Evolutionary conservation across 2,329 filamentous ascomycete species (phyloP).

Genomic region (Cladophialophora yegresii): DNA sequence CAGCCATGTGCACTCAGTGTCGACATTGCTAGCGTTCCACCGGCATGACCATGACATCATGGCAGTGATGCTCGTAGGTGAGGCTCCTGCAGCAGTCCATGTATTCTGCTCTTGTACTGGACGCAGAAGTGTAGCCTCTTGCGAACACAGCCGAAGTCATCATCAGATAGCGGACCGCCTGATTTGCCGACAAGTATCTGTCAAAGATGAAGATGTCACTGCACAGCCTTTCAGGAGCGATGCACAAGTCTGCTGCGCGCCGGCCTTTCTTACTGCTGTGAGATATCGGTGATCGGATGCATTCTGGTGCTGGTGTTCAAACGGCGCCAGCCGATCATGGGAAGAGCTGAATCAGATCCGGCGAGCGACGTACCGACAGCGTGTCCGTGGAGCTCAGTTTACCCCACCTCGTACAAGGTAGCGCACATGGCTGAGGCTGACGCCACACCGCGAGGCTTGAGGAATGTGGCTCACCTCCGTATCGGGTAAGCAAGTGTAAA

Average conservation of each 20-base stretch:
- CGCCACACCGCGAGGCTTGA: not conserved
- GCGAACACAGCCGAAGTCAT: not conserved
- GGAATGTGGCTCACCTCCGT: not conserved
- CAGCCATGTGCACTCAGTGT: not conserved
- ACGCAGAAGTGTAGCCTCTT: not conserved
- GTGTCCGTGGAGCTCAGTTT: not conserved
- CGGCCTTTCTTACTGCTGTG: not conserved
- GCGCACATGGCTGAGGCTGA: not conserved
- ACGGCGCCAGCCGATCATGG: not conserved
- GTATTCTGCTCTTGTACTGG: not conserved
- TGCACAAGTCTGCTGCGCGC: not conserved
- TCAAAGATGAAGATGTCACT: constrained; percentile 1
- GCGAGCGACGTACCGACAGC: not conserved
- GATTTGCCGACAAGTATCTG: not conserved
- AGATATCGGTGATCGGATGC: not conserved
- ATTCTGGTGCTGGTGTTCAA: not conserved
- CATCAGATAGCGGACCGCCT: not conserved
- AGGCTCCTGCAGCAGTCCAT: not conserved
- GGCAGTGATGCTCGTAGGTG: not conserved
- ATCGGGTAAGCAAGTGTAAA: not conserved
- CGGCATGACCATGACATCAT: constrained; percentile 12
- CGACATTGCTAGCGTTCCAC: not conserved
- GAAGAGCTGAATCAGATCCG: constrained; percentile 1
- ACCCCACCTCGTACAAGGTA: not conserved
- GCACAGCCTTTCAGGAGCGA: not conserved